Base-by-base conservation (phyloP, 495 filamentous ascomycete species). In the Talaromyces stipitatus region DNA sequence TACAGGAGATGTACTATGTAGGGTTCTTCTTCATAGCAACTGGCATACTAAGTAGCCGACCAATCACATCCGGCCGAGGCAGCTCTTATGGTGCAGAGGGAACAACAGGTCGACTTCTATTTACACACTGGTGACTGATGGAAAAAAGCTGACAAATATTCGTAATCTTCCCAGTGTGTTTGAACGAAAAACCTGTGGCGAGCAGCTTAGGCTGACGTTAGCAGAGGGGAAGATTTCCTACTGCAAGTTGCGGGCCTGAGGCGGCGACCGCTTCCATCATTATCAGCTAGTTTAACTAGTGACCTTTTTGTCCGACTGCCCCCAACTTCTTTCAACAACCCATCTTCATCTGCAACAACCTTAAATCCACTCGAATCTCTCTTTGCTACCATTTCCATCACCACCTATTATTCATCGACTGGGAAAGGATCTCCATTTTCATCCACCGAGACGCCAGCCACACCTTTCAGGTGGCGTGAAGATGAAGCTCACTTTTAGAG, bases 401-500 rank as follows among this genome's bases (percentile, higher is more conserved):
- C n/a, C 26, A 10, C 11, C 2, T n/a, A 51, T 23, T 8, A 16
- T 30, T 18, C 27, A 30, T 28, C 27, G 48, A 51, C 14, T 30
- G 20, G 10, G 48, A 27, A 51, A 9, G 30, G 11, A 14, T 30
- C 14, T 14, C 48, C 43, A 47, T 26, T 26, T 47, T 11, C 16
- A 16, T 2, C 26, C 4, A 2, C 48, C 12, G 48, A 51, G 27
- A 51, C 48, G 48, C 27, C 16, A 51, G 48, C 30, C 24, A 51
- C 24, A 51, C 48, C 22, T 26, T 30, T 51, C 27, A 16, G 56
- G 66, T 64, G 67, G 63, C 68, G 69, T 55, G 76, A 85, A 77
- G 62, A 90, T 91, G 87, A 88, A 89, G 82, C 82, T 90, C 72
- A 90, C 87, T 57, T 89, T 91, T 81, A 91, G 89, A 81, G 86